Evolutionary conservation across 345 rosid genomes (phyloP).

Genomic region (Murraya koenigii): DNA sequence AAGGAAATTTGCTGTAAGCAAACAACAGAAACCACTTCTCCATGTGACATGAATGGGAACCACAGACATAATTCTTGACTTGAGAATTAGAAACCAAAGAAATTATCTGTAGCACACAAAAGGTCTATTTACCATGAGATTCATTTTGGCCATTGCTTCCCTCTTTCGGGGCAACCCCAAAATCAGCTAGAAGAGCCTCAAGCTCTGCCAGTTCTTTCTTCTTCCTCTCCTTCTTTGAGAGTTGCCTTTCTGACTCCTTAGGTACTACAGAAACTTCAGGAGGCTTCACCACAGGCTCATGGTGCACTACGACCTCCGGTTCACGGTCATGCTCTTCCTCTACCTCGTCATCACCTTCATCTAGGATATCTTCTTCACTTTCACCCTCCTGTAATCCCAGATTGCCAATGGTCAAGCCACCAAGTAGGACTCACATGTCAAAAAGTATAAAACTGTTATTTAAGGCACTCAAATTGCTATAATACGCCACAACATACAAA

Average conservation of each 20-base stretch:
- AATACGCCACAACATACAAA: not conserved
- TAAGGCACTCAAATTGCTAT: not conserved
- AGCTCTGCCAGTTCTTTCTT: slow-evolving; percentile 91
- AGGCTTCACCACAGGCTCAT: slow-evolving; percentile 48
- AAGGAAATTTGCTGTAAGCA: not conserved
- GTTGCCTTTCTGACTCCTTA: slow-evolving; percentile 83
- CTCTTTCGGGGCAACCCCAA: slow-evolving; percentile 53
- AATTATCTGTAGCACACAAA: not conserved
- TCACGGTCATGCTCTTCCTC: slow-evolving; percentile 77
- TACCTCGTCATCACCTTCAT: slow-evolving; percentile 76
- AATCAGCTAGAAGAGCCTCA: slow-evolving; percentile 83
- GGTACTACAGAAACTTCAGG: slow-evolving; percentile 48
- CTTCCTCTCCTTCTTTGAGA: slow-evolving; percentile 84
- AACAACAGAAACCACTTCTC: not conserved
- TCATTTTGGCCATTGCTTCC: slow-evolving; percentile 45
- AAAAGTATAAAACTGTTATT: not conserved
- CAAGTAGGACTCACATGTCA: not conserved
- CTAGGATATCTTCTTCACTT: slow-evolving; percentile 78
- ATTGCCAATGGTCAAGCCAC: slow-evolving; percentile 2
- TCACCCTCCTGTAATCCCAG: slow-evolving; percentile 65
- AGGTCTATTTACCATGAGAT: slow-evolving; percentile 37
- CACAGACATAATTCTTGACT: not conserved
- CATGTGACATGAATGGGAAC: not conserved
- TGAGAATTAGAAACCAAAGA: not conserved
- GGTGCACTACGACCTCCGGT: slow-evolving; percentile 40